Evolutionary conservation across 23 red algal genomes (phyloP).

Genomic region (Gracilaria caudata): DNA sequence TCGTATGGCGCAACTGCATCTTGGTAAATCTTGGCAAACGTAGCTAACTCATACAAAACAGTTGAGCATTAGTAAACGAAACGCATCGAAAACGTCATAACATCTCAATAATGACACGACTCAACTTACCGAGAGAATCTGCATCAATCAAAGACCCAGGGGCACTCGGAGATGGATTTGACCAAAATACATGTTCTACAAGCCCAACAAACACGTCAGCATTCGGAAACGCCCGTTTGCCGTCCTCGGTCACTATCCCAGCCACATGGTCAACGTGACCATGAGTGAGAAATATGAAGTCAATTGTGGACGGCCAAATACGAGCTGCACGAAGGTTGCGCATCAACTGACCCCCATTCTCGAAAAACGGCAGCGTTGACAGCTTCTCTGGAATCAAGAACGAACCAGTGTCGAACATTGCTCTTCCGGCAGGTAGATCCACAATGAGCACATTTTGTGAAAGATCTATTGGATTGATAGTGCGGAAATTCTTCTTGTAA

Average conservation of each 20-base stretch:
- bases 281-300: slow-evolving; percentile 39
- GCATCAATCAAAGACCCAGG: background rate
- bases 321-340: slow-evolving; percentile 26
- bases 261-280: slow-evolving; percentile 46
- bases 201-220: slow-evolving; percentile 14
- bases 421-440: slow-evolving; percentile 22
- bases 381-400: slow-evolving; percentile 17
- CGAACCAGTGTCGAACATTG: slow-evolving; percentile 30
- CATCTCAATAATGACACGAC: background rate
- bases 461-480: background rate
- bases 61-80: background rate
- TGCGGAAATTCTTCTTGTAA: slow-evolving; percentile 22
- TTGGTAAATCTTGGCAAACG: background rate
- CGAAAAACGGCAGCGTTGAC: slow-evolving; percentile 29
- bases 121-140: slow-evolving; percentile 12
- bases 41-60: background rate
- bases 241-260: slow-evolving; percentile 23
- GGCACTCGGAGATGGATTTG: background rate
- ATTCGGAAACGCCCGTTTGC: slow-evolving; percentile 38
- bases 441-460: slow-evolving; percentile 25
- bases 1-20: slow-evolving; percentile 2
- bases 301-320: slow-evolving; percentile 20
- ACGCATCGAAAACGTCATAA: background rate
- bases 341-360: slow-evolving; percentile 14
- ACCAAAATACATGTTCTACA: slow-evolving; percentile 41